Evolutionary conservation across 1,139 yeast species (phyloP).

Genomic region (Lodderomyces theae): DNA sequence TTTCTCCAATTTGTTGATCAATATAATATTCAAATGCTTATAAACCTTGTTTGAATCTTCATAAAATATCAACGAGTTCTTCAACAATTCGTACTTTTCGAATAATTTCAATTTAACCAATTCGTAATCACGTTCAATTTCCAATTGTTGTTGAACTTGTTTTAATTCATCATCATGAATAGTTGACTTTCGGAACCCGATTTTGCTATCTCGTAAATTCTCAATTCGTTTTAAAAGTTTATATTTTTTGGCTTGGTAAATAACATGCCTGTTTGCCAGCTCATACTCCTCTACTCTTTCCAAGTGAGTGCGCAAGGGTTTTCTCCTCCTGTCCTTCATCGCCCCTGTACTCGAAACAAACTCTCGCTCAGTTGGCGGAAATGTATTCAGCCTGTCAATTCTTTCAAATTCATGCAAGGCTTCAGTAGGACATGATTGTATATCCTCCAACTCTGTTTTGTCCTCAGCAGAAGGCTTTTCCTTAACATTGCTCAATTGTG

Average conservation of each 20-base stretch:
- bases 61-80: conserved; percentile 34
- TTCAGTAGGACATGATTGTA: conserved; percentile 9
- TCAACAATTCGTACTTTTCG: conserved; percentile 34
- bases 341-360: conserved; percentile 24
- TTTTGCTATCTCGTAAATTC: conserved; percentile 25
- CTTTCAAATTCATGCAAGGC: conserved; percentile 6
- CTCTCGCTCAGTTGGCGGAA: conserved; percentile 18
- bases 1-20: conserved; percentile 38
- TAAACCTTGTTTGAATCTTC: conserved; percentile 40
- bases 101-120: conserved; percentile 34
- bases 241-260: conserved; percentile 24
- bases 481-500: conserved; percentile 16
- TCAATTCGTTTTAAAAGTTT: conserved; percentile 26
- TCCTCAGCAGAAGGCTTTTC: conserved; percentile 5
- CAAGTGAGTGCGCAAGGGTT: conserved; percentile 19
- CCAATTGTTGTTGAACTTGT: conserved; percentile 17
- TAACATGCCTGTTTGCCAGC: conserved; percentile 18
- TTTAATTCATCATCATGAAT: conserved; percentile 32
- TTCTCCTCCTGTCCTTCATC: conserved; percentile 26
- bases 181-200: conserved; percentile 17
- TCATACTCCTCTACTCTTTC: conserved; percentile 19
- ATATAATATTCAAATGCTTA: conserved; percentile 28
- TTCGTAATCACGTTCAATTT: conserved; percentile 31
- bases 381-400: conserved; percentile 10
- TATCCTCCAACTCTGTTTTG: conserved; percentile 6